Base-by-base conservation (phyloP, 2,329 filamentous ascomycete species). In the Dactylonectria macrodidyma region DNA sequence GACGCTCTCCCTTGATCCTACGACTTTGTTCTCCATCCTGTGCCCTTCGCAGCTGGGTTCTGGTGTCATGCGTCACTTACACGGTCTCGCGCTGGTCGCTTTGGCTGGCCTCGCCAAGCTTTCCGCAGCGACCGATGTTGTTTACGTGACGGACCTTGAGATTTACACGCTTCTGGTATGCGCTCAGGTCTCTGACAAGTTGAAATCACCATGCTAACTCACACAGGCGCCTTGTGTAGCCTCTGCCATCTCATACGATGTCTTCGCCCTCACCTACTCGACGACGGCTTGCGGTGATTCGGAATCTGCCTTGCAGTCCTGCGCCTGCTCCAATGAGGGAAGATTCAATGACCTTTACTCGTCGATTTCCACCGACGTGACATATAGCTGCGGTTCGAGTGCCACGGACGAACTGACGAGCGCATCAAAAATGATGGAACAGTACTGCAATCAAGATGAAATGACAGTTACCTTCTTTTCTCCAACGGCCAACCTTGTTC, bases 171-270 rank as follows among this genome's bases (percentile, higher is more conserved):
- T 79, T 8, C 73, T 86, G 73, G 83, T 85, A 79, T 19, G 79
- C 64, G 46, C 26, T 34, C 46, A 5, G 26, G 38, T 11, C 4
- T 24, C 19, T 8, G 12, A 16, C 4, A 9, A 36, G 9, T 22
- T 19, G 1, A 8, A 3, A 34, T 14, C 22, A 10, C 6, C 41
- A 16, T 65, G 36, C 59, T 71, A 30, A 71, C 65, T 30, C 34
- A 12, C 30, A n/a, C 67, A 88, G 84, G 86, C 86, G 46, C 85
- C 85, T 26, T 89, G 87, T 73, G 87, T 82, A 4, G 80, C 83
- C 66, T 78, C 75, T 2, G 87, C 85, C 10, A 65, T 89, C 46
- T 82, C 80, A 2, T 81, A 83, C 66, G 81, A 83, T 63, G 76
- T 89, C 69, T 78, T 81, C 65, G 66, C 71, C 41, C 80, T 84